A percentile compares a stretch with the other conserved stretches of the same genome.
phyloP scores from a whole-genome alignment of 371 early-diverging fungal genomes.

The Umbelopsis sp. region DNA sequence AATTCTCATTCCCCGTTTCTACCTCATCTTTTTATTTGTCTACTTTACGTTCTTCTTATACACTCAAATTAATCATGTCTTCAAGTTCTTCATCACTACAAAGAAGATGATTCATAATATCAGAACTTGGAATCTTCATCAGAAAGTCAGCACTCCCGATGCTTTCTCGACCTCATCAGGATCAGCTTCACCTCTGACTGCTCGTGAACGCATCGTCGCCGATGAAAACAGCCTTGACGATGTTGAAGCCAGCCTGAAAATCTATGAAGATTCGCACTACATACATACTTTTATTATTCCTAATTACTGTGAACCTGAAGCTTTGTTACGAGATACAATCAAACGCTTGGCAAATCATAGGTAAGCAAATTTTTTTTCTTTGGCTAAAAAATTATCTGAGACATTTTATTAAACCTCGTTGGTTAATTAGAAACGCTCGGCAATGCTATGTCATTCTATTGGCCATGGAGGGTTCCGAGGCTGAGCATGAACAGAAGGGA shows the following conservation, averaged over 20 bases:
- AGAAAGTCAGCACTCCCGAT: slow-evolving; percentile 19
- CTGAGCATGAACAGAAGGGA: slow-evolving; percentile 63
- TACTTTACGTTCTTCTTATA: slow-evolving; percentile 57
- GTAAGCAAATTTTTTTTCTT: slow-evolving; percentile 23
- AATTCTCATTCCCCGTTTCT: slow-evolving; percentile 52
- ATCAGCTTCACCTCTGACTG: slow-evolving; percentile 26
- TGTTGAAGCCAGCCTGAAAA: slow-evolving; percentile 47
- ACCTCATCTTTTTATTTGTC: slow-evolving; percentile 50
- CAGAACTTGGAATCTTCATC: slow-evolving; percentile 46
- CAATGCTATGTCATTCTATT: slow-evolving; percentile 60
- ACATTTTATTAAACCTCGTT: slow-evolving; percentile 15
- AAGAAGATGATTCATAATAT: slow-evolving; percentile 45
- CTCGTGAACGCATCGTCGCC: slow-evolving; percentile 38
- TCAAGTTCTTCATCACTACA: slow-evolving; percentile 55
- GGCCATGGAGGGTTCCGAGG: slow-evolving; percentile 82
- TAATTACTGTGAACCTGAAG: slow-evolving; percentile 62
- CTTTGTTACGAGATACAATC: slow-evolving; percentile 49
- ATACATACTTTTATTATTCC: slow-evolving; percentile 62
- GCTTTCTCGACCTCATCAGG: slow-evolving; percentile 22
- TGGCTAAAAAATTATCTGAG: slow-evolving; percentile 4
- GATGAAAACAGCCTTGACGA: slow-evolving; percentile 39
- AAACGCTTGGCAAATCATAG: slow-evolving; percentile 50
- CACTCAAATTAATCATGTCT: slow-evolving; percentile 57
- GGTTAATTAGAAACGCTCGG: slow-evolving; percentile 35
- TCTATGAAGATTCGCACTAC: slow-evolving; percentile 35